A percentile compares a stretch with the other conserved stretches of the same genome.
Evolutionary conservation across 164 flowering plant genomes (phyloP).

Genomic region (Malania oleifera): DNA sequence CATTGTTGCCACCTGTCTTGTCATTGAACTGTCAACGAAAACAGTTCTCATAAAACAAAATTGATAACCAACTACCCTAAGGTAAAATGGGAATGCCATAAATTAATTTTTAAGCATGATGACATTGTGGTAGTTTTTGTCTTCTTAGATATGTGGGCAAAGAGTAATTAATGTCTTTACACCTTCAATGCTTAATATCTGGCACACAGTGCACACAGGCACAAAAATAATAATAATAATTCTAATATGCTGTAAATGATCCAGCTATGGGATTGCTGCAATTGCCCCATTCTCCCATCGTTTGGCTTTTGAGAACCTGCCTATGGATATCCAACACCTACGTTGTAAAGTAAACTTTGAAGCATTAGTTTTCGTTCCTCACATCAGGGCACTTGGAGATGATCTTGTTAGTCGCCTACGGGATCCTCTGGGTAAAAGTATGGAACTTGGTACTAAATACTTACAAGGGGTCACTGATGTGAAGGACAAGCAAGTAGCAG

Average conservation of each 20-base stretch:
- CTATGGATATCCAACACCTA: constrained; percentile 71
- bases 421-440: constrained; percentile 28
- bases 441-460: constrained; percentile 20
- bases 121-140: too few relatives aligned
- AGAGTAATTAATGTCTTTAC: too few relatives aligned
- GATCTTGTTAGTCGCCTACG: constrained; percentile 75
- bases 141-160: too few relatives aligned
- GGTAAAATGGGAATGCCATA: too few relatives aligned
- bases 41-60: too few relatives aligned
- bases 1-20: too few relatives aligned
- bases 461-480: constrained; percentile 34
- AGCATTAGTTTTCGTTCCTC: constrained; percentile 84
- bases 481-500: constrained; percentile 21
- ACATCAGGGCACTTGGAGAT: constrained; percentile 74
- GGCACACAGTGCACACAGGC: too few relatives aligned
- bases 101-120: too few relatives aligned
- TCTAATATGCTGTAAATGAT: constrained; percentile 4
- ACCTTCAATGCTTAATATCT: too few relatives aligned
- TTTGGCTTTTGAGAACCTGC: constrained; percentile 81
- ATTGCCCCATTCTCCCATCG: constrained; percentile 98
- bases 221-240: too few relatives aligned
- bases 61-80: too few relatives aligned
- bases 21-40: too few relatives aligned
- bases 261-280: constrained; percentile 94
- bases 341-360: constrained; percentile 95